Conservation (phyloP, 768 basidiomycete genomes). For the Amanita pseudoporphyria region DNA sequence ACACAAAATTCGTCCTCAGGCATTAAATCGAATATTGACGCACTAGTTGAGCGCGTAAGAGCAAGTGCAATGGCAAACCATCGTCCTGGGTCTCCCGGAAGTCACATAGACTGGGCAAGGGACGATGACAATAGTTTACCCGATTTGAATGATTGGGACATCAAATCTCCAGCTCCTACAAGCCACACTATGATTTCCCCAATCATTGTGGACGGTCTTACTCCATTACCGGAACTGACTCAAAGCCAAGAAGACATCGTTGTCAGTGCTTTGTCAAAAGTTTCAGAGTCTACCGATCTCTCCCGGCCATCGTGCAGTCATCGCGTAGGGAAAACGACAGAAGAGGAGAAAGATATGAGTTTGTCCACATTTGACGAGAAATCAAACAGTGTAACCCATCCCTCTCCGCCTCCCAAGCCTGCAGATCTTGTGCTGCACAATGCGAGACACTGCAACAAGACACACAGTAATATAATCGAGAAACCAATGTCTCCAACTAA, state of each 20-base stretch:
- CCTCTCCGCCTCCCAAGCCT: slow-evolving; percentile 14
- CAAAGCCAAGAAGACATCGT: neutral
- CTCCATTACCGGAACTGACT: slow-evolving; percentile 37
- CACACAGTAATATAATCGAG: slow-evolving; percentile 14
- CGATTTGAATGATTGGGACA: slow-evolving; percentile 81
- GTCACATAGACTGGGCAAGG: slow-evolving; percentile 84
- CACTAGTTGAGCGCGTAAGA: slow-evolving; percentile 68
- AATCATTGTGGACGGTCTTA: slow-evolving; percentile 54
- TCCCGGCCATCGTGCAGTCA: neutral
- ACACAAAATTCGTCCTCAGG: slow-evolving; percentile 23
- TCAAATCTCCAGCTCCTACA: slow-evolving; percentile 32
- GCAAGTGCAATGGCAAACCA: slow-evolving; percentile 63
- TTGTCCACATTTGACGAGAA: neutral
- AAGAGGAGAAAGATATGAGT: neutral
- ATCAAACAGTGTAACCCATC: neutral
- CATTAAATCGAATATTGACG: slow-evolving; percentile 57
- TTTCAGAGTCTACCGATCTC: neutral
- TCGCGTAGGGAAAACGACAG: neutral
- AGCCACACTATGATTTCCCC: slow-evolving; percentile 49
- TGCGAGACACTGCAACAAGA: slow-evolving; percentile 7
- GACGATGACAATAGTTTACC: slow-evolving; percentile 80
- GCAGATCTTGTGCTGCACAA: neutral
- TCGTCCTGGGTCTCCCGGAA: slow-evolving; percentile 61
- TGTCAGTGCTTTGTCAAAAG: neutral
- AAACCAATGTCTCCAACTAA: slow-evolving; percentile 11